Conservation (phyloP, 208 protist species). For the Endotrypanum monterogeii region DNA sequence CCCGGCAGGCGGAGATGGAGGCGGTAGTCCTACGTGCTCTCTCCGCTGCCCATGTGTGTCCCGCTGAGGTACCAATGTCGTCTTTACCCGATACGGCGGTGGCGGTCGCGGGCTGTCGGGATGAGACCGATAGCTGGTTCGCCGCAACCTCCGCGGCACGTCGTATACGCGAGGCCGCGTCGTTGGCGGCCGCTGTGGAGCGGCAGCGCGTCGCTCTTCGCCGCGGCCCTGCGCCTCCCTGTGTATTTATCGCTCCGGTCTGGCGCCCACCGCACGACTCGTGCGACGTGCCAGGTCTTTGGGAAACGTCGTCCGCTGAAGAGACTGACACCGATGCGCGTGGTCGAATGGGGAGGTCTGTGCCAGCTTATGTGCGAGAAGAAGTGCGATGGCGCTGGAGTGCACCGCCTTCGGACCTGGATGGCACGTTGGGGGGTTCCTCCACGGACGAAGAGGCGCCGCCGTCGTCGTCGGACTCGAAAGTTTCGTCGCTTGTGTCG, state of each 20-base stretch:
- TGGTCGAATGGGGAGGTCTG: slow-evolving; percentile 18
- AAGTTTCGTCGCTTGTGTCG: not conserved
- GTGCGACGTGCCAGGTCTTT: slow-evolving; percentile 37
- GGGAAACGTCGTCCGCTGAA: slow-evolving; percentile 63
- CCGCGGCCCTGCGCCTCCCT: slow-evolving; percentile 18
- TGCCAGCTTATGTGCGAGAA: slow-evolving; percentile 15
- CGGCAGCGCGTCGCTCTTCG: slow-evolving; percentile 30
- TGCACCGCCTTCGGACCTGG: slow-evolving; percentile 31
- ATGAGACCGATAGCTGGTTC: not conserved
- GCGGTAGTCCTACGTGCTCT: slow-evolving; percentile 14
- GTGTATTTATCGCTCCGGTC: slow-evolving; percentile 30
- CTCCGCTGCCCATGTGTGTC: not conserved
- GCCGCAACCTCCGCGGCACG: slow-evolving; percentile 16
- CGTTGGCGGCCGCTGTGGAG: slow-evolving; percentile 53
- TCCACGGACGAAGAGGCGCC: slow-evolving; percentile 12
- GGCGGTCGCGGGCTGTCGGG: not conserved
- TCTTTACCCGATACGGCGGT: not conserved
- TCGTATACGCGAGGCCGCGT: slow-evolving; percentile 38
- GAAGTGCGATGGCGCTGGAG: slow-evolving; percentile 57
- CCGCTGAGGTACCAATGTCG: not conserved
- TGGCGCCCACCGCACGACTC: slow-evolving; percentile 40
- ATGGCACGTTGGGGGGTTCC: not conserved
- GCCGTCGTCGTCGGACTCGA: not conserved
- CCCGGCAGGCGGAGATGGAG: slow-evolving; percentile 25
- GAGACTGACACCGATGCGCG: slow-evolving; percentile 32